Base-by-base conservation (phyloP, 106 monocot genomes). In the Triglochin maritima region DNA sequence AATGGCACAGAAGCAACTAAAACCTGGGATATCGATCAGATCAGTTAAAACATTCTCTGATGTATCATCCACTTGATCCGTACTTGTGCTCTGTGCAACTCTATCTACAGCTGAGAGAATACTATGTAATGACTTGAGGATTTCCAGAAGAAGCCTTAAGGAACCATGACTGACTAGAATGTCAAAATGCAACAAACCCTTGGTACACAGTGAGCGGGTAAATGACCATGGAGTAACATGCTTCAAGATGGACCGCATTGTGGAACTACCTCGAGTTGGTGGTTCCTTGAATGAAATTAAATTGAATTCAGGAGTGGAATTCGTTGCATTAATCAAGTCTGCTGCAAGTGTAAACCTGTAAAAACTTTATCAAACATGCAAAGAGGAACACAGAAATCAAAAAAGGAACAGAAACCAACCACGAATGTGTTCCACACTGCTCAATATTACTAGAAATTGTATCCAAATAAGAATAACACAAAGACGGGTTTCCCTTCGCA, bases 281-380 rank as follows among this genome's bases (percentile, higher is more conserved):
- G 54, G 61, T 51, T 70, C 75, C 63, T 11, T 15, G 43, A 72
- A 17, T 9, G 9, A 10, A 46, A 88, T 52, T 58, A 65, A 71
- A 42, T 44, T 66, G 47, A 83, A 48, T 13, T 65, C 8, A 59
- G 56, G 10, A 67, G 68, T 51, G 42, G 61, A 64, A 62, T 88
- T 77, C 49, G 84, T 59, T 7, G 78, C 70, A 43, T 83, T 81
- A 69, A 96, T 74, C 59, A 96, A 69, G 12, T 96, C 96, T 7
- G 88, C 86, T 72, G 82, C 83, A 74, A 96, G 88, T 52, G 88
- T 84, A 84, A 86, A 85, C 95, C 95, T 96, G 81, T 73, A 85
- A 62, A 65, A 47, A 72, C 17, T 8, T 81, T 69, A 78, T 43
- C 62, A 70, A 64, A 41, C 11, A 47, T 56, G 45, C 17, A 76